Conservation (phyloP, 2,329 filamentous ascomycete species). For the Exophiala dermatitidis region DNA sequence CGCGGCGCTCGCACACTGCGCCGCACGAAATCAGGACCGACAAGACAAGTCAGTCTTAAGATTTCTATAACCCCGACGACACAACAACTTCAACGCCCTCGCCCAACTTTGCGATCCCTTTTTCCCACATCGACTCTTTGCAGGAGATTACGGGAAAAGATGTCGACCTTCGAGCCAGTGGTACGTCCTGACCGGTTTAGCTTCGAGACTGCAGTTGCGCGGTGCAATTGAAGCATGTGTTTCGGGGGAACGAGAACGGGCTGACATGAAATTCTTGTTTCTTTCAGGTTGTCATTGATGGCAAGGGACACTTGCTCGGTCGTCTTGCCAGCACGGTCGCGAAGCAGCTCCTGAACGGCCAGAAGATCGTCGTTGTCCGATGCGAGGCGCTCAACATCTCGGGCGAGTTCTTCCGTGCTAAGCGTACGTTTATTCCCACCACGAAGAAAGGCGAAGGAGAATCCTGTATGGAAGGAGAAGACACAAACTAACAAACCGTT, state of each 20-base stretch:
- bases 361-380: slow-evolving; percentile 97
- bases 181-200: slow-evolving; percentile 41
- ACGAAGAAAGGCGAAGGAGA: too few species aligned
- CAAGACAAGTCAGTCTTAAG: slow-evolving; percentile 4
- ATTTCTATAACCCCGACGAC: slow-evolving; percentile 11
- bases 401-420: slow-evolving; percentile 99
- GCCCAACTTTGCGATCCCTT: slow-evolving; percentile 18
- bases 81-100: slow-evolving; percentile 14
- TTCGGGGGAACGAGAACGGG: slow-evolving; percentile 7
- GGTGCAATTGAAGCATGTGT: background rate
- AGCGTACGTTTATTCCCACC: slow-evolving; percentile 61
- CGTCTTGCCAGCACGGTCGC: slow-evolving; percentile 56
- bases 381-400: slow-evolving; percentile 99
- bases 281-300: slow-evolving; percentile 90
- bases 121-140: slow-evolving; percentile 14
- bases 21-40: slow-evolving; percentile 1
- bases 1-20: slow-evolving; percentile 7
- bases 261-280: slow-evolving; percentile 37
- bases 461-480: too few species aligned
- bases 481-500: slow-evolving; percentile 17
- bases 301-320: slow-evolving; percentile 99
- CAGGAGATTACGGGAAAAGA: slow-evolving; percentile 40
- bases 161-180: slow-evolving; percentile 61
- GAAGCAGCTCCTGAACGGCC: slow-evolving; percentile 42
- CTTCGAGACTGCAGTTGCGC: background rate